A percentile compares a stretch with the other conserved stretches of the same genome.
phyloP scores from a whole-genome alignment of 768 basidiomycete species.

The Mycena epipterygia region DNA sequence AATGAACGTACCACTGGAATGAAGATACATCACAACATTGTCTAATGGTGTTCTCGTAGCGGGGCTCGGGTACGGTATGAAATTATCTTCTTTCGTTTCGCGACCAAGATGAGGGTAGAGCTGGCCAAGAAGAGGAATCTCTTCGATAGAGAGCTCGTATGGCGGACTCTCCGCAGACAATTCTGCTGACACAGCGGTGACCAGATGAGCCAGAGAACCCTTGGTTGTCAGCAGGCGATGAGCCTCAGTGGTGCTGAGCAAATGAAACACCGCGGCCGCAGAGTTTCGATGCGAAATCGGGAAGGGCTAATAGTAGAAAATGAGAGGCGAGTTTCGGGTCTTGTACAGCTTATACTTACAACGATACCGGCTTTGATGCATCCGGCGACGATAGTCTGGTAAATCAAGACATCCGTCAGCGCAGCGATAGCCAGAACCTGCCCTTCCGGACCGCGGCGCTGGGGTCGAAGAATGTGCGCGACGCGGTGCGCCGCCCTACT shows the following conservation, averaged over 20 bases:
- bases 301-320: constrained; percentile 54
- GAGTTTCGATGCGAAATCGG: constrained; percentile 58
- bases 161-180: constrained; percentile 33
- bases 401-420: constrained; percentile 50
- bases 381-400: constrained; percentile 57
- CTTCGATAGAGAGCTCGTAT: constrained; percentile 46
- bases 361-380: constrained; percentile 52
- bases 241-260: constrained; percentile 54
- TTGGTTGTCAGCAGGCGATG: constrained; percentile 51
- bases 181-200: constrained; percentile 44
- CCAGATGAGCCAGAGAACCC: constrained; percentile 41
- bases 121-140: constrained; percentile 46
- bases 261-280: constrained; percentile 49
- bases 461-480: constrained; percentile 54
- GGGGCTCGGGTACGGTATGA: constrained; percentile 44
- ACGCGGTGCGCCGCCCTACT: no score
- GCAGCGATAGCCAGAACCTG: constrained; percentile 54
- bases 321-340: neutral
- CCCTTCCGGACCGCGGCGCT: constrained; percentile 46
- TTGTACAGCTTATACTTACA: constrained; percentile 39
- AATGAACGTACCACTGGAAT: constrained; percentile 57
- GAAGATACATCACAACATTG: constrained; percentile 53
- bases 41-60: constrained; percentile 31
- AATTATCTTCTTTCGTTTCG: constrained; percentile 48
- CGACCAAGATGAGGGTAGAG: constrained; percentile 57